These are phyloP conservation scores for Cyclocybe cylindracea DNA, from an alignment of 768 basidiomycete species.

Conservation along the genomic window DNA sequence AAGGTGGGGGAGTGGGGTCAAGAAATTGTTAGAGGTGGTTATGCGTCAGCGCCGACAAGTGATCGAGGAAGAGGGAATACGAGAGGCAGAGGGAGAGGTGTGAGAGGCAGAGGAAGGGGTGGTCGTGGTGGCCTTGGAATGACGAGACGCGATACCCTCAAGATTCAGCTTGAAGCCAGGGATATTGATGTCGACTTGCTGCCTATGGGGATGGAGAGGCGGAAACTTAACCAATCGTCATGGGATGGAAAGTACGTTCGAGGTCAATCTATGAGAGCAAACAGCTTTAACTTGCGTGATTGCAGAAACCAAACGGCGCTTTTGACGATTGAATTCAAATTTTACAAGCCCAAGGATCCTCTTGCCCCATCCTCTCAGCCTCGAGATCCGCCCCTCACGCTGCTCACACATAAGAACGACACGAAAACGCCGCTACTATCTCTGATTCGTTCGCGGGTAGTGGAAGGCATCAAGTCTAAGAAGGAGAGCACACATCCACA, in stretches of 20 bases:
- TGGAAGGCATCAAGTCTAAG: conserved; percentile 40
- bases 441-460: conserved; percentile 48
- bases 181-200: conserved; percentile 79
- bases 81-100: conserved; percentile 22
- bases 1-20: conserved; percentile 73
- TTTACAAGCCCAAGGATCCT: conserved; percentile 55
- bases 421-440: conserved; percentile 50
- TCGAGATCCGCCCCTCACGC: conserved; percentile 40
- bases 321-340: conserved; percentile 73
- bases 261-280: conserved; percentile 6
- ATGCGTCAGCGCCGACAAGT: conserved; percentile 30
- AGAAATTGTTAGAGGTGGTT: conserved; percentile 67
- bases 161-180: conserved; percentile 62
- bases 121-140: conserved; percentile 29
- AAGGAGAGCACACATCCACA: conserved; percentile 45
- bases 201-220: conserved; percentile 80
- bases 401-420: conserved; percentile 68
- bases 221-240: conserved; percentile 75
- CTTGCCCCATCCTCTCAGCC: conserved; percentile 38
- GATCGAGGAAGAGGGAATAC: conserved; percentile 28
- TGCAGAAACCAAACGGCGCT: conserved; percentile 65
- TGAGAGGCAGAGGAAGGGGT: conserved; percentile 26
- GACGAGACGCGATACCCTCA: conserved; percentile 69
- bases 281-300: conserved; percentile 5
- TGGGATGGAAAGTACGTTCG: conserved; percentile 78